Evolutionary conservation across 2,329 filamentous ascomycete genomes (phyloP).

Genomic region (Plectosphaerella sp.): DNA sequence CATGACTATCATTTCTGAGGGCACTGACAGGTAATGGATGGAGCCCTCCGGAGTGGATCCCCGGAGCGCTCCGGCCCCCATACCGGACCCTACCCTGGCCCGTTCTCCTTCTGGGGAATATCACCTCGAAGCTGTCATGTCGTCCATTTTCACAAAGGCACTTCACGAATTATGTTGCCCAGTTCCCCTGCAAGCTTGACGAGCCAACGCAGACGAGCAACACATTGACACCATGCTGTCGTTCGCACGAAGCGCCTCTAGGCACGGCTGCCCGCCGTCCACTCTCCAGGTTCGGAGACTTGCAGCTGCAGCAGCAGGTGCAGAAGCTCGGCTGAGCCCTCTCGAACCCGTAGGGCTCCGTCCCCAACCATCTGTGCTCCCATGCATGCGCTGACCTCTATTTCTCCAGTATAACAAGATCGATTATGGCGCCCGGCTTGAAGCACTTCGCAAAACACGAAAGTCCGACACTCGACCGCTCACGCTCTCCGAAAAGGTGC

Average conservation of each 20-base stretch:
- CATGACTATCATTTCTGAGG: neutral
- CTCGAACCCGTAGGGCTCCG: constrained; percentile 10
- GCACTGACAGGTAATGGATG: neutral
- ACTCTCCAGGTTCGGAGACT: neutral
- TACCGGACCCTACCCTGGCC: too few relatives aligned
- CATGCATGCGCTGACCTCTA: neutral
- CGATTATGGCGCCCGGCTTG: constrained; percentile 12
- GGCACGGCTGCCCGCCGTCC: neutral
- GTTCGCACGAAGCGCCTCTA: neutral
- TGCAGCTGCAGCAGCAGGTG: constrained; percentile 1
- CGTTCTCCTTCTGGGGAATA: too few relatives aligned
- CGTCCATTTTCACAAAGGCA: too few relatives aligned
- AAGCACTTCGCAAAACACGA: constrained; percentile 11
- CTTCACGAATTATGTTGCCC: too few relatives aligned
- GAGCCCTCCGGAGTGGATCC: neutral
- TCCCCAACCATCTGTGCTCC: neutral
- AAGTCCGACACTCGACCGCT: constrained; percentile 18
- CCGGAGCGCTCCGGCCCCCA: too few relatives aligned
- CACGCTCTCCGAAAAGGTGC: constrained; percentile 31
- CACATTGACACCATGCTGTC: neutral
- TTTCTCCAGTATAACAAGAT: constrained; percentile 8
- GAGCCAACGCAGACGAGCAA: too few relatives aligned
- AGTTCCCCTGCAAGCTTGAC: too few relatives aligned
- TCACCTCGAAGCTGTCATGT: too few relatives aligned
- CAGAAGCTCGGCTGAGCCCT: constrained; percentile 13